phyloP scores from a whole-genome alignment of 192 early-diverging fungal species.

The Chytriomyces confervae region DNA sequence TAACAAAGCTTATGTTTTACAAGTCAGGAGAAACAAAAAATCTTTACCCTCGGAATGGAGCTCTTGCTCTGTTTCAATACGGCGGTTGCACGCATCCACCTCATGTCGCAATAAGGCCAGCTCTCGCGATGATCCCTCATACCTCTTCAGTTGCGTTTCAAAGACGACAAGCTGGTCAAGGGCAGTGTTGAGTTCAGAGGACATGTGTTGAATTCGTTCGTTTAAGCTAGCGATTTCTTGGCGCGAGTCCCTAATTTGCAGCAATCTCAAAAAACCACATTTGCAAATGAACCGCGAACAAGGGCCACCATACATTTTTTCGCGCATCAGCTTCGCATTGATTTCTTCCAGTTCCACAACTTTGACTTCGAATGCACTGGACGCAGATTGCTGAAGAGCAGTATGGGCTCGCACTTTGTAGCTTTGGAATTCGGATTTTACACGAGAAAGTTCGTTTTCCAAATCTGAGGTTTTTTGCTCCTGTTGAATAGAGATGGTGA shows the following conservation, averaged over 20 bases:
- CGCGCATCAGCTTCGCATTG: conserved; percentile 22
- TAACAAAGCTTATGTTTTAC: not conserved
- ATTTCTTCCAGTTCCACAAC: conserved; percentile 31
- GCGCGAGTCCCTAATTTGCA: conserved; percentile 20
- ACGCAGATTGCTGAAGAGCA: conserved; percentile 29
- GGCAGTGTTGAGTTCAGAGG: conserved; percentile 13
- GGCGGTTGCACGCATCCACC: conserved; percentile 20
- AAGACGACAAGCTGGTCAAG: conserved; percentile 21
- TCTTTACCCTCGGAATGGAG: conserved; percentile 21
- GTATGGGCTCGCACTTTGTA: conserved; percentile 39
- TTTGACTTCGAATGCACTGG: conserved; percentile 20
- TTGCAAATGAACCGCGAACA: not conserved
- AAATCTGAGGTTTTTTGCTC: conserved; percentile 2
- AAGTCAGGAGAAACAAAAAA: not conserved
- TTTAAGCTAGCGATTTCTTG: conserved; percentile 15
- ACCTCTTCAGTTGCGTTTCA: conserved; percentile 32
- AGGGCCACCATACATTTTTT: conserved; percentile 24
- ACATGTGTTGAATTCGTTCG: conserved; percentile 16
- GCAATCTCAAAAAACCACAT: not conserved
- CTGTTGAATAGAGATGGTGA: conserved; percentile 1
- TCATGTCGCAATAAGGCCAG: conserved; percentile 32
- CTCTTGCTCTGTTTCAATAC: conserved; percentile 26
- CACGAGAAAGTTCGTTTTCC: conserved; percentile 9
- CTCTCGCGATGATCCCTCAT: conserved; percentile 25
- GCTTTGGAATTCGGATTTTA: conserved; percentile 34